Percentiles rank a stretch among this genome's conserved stretches.
These are phyloP conservation scores for Hypomontagnella submonticulosa DNA, from an alignment of 495 filamentous ascomycete genomes.

Conservation along the genomic window DNA sequence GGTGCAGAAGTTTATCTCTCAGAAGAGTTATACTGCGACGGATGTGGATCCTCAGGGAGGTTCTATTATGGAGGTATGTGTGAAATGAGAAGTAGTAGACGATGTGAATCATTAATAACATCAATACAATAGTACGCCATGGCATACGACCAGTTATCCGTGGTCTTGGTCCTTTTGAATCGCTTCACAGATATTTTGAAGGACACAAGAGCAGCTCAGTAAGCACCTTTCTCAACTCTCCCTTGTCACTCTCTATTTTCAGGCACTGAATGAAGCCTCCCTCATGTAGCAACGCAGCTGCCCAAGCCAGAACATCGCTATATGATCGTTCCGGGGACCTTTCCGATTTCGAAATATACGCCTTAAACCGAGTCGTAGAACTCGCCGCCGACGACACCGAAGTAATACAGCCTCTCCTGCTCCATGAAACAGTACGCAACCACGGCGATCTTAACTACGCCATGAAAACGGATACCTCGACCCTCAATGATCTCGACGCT, in stretches of 20 bases:
- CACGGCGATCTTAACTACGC: neutral
- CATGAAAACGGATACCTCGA: conserved; percentile 9
- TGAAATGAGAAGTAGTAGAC: neutral
- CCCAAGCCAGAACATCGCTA: neutral
- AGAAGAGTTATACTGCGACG: conserved; percentile 4
- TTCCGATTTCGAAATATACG: neutral
- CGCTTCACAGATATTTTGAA: conserved; percentile 1
- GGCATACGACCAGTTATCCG: neutral
- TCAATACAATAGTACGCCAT: conserved; percentile 4
- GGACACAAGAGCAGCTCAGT: conserved; percentile 2
- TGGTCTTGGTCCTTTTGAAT: neutral
- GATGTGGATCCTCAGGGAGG: conserved; percentile 14
- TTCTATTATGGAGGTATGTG: conserved; percentile 8
- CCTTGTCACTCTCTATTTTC: neutral
- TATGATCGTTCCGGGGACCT: neutral
- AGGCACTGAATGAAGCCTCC: neutral
- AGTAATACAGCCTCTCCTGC: neutral
- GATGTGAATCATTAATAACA: neutral
- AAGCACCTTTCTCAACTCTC: neutral
- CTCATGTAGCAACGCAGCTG: neutral
- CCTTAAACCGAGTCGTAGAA: conserved; percentile 10
- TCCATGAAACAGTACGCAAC: conserved; percentile 7
- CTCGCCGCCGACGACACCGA: neutral
- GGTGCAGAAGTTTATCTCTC: conserved; percentile 9
- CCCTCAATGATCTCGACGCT: conserved; percentile 2